Evolutionary conservation across 768 basidiomycete species (phyloP).

Genomic region (Suillus spraguei): DNA sequence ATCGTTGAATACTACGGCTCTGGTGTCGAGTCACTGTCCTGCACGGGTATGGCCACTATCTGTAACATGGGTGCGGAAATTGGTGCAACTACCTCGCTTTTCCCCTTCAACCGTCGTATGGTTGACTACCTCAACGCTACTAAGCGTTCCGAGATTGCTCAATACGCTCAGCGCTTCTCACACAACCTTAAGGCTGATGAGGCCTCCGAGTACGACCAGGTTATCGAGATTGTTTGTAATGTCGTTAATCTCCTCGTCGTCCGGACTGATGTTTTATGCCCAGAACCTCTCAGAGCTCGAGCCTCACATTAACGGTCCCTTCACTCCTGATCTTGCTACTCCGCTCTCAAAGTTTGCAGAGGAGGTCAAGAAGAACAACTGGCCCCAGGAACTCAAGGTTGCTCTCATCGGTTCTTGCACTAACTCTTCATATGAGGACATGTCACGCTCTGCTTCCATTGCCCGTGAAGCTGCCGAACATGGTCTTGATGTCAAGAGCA

Average conservation of each 20-base stretch:
- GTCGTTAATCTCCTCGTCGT: background rate
- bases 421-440: slow-evolving; percentile 99
- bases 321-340: slow-evolving; percentile 99
- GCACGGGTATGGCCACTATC: slow-evolving; percentile 99
- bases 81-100: slow-evolving; percentile 97
- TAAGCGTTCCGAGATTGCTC: slow-evolving; percentile 82
- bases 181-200: slow-evolving; percentile 91
- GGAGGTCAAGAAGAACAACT: slow-evolving; percentile 91
- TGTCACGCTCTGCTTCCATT: slow-evolving; percentile 96
- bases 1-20: slow-evolving; percentile 97
- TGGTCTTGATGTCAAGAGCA: slow-evolving; percentile 86
- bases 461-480: slow-evolving; percentile 86
- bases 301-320: slow-evolving; percentile 99
- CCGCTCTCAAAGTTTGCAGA: slow-evolving; percentile 94
- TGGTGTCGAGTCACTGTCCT: slow-evolving; percentile 94
- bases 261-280: slow-evolving; percentile 6
- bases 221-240: slow-evolving; percentile 81
- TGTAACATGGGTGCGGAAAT: slow-evolving; percentile 99
- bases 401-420: slow-evolving; percentile 99
- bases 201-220: slow-evolving; percentile 89
- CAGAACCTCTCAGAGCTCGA: slow-evolving; percentile 96
- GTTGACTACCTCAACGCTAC: slow-evolving; percentile 93
- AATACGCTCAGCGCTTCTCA: slow-evolving; percentile 86
- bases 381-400: slow-evolving; percentile 97
- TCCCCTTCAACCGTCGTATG: slow-evolving; percentile 99